Percentiles rank a stretch among this genome's conserved stretches.
phyloP scores from a whole-genome alignment of 306 rosid species.

The Betula pendula region DNA sequence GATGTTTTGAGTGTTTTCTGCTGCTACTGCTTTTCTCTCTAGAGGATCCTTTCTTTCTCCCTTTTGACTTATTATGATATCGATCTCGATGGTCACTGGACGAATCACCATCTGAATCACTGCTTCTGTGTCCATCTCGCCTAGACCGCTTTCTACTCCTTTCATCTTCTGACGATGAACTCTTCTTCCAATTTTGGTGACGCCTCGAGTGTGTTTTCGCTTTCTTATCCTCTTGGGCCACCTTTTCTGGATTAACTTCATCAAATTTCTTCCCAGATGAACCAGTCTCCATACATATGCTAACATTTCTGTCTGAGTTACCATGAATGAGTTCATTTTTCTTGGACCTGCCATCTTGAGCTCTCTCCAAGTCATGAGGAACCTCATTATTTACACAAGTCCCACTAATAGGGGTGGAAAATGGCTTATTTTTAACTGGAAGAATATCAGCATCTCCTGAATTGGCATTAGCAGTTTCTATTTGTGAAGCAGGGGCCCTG shows the following conservation, averaged over 20 bases:
- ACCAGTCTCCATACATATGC: constrained; percentile 35
- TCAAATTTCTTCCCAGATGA: constrained; percentile 34
- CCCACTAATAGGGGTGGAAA: constrained; percentile 17
- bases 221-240: constrained; percentile 37
- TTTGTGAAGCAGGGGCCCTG: constrained; percentile 37
- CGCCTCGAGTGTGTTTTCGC: constrained; percentile 32
- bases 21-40: constrained; percentile 60
- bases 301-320: constrained; percentile 39
- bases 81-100: constrained; percentile 48
- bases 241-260: constrained; percentile 31
- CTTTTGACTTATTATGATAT: constrained; percentile 56
- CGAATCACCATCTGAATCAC: constrained; percentile 53
- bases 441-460: constrained; percentile 25
- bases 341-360: constrained; percentile 34
- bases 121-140: constrained; percentile 50
- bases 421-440: constrained; percentile 29
- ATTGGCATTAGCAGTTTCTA: constrained; percentile 38
- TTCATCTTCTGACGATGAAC: constrained; percentile 60
- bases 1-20: constrained; percentile 65
- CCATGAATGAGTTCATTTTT: constrained; percentile 34
- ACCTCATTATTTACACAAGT: constrained; percentile 30
- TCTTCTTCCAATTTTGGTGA: constrained; percentile 41
- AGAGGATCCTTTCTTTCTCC: constrained; percentile 57
- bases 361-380: constrained; percentile 28
- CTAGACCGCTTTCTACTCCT: constrained; percentile 60